Conservation (phyloP, 2,329 filamentous ascomycete species). For the Hypocreales sp. region DNA sequence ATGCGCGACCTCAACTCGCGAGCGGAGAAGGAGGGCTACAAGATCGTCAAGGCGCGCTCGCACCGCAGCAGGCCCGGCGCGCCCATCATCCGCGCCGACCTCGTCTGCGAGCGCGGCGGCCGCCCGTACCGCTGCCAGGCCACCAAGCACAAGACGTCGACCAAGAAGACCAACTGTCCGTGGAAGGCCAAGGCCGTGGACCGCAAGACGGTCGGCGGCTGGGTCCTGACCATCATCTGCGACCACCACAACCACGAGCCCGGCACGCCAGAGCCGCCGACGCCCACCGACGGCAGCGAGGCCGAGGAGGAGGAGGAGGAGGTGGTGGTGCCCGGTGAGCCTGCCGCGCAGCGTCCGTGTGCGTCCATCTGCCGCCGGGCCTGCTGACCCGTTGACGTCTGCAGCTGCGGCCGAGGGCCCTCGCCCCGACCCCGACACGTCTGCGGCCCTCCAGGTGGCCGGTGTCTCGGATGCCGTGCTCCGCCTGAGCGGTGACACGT, state of each 20-base stretch:
- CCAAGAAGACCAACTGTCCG: slow-evolving; percentile 29
- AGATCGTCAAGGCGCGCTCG: slow-evolving; percentile 27
- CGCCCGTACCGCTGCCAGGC: slow-evolving; percentile 26
- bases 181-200: slow-evolving; percentile 30
- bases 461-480: slow-evolving; percentile 22
- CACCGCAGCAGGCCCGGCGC: slow-evolving; percentile 25
- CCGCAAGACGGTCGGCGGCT: slow-evolving; percentile 25
- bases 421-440: slow-evolving; percentile 19
- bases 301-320: slow-evolving; percentile 17
- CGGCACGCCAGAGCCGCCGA: slow-evolving; percentile 25
- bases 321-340: slow-evolving; percentile 6
- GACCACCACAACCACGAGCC: slow-evolving; percentile 29
- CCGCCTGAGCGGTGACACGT: slow-evolving; percentile 25
- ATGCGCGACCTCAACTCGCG: slow-evolving; percentile 22
- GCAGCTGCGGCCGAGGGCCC: slow-evolving; percentile 14
- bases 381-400: too few relatives aligned
- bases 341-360: background rate
- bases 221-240: slow-evolving; percentile 27
- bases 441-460: slow-evolving; percentile 21
- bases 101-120: slow-evolving; percentile 28
- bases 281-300: slow-evolving; percentile 16
- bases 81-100: slow-evolving; percentile 25
- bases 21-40: slow-evolving; percentile 28
- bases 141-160: slow-evolving; percentile 28
- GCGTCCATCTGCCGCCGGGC: slow-evolving; percentile 3